Conservation (phyloP, 805 yeast species). For the Hanseniaspora occidentalis region DNA sequence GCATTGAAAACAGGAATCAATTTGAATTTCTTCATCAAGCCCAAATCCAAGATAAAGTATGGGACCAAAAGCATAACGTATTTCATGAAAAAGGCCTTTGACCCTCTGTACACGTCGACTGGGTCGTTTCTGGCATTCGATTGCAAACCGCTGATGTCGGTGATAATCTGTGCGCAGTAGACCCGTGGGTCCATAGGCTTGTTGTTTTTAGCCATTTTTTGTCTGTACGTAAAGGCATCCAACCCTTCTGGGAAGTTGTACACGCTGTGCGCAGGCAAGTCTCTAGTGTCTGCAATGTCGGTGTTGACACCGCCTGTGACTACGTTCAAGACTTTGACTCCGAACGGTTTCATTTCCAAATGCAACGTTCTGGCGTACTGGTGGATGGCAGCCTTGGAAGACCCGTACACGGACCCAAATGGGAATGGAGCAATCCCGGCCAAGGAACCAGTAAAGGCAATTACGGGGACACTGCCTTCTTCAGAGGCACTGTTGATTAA, state of each 20-base stretch:
- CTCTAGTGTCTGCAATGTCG: constrained; percentile 53
- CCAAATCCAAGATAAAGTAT: constrained; percentile 31
- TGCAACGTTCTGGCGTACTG: constrained; percentile 53
- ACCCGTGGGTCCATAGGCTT: constrained; percentile 46
- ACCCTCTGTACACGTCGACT: constrained; percentile 48
- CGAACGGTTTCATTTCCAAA: constrained; percentile 59
- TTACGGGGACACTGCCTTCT: constrained; percentile 10
- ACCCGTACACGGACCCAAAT: constrained; percentile 50
- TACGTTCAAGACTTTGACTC: constrained; percentile 55
- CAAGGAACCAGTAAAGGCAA: constrained; percentile 65
- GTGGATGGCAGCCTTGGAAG: constrained; percentile 68
- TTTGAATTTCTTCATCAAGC: constrained; percentile 30
- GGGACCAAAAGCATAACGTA: constrained; percentile 31
- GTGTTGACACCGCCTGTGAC: constrained; percentile 71
- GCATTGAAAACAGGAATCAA: constrained; percentile 24
- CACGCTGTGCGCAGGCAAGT: constrained; percentile 42
- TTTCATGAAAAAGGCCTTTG: constrained; percentile 28
- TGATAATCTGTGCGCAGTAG: constrained; percentile 40
- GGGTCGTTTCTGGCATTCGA: constrained; percentile 20
- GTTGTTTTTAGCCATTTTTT: constrained; percentile 45
- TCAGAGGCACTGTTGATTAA: constrained; percentile 42
- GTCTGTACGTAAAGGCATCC: constrained; percentile 37
- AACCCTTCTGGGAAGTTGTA: constrained; percentile 40
- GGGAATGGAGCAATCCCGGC: constrained; percentile 61
- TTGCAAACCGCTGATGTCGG: constrained; percentile 3